phyloP scores from a whole-genome alignment of 495 filamentous ascomycete species.

The Ascodesmis nigricans region DNA sequence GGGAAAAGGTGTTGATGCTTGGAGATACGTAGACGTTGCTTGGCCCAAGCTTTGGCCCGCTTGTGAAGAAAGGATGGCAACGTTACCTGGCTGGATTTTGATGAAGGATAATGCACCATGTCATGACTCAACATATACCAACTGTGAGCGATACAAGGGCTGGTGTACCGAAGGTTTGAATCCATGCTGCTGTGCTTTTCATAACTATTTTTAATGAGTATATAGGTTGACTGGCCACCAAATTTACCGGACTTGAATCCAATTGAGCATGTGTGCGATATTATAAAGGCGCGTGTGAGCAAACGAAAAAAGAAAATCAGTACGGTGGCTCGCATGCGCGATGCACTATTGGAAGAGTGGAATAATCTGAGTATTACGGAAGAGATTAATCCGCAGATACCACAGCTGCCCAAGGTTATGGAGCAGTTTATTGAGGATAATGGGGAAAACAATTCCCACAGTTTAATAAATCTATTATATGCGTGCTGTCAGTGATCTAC shows the following conservation, averaged over 20 bases:
- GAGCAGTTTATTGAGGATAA: not conserved
- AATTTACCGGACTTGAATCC: conserved; percentile 3
- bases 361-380: conserved; percentile 2
- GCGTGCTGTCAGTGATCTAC: not conserved
- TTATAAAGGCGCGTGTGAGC: conserved; percentile 1
- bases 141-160: not conserved
- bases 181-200: no score
- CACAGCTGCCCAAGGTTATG: conserved; percentile 1
- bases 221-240: not conserved
- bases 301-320: conserved; percentile 1
- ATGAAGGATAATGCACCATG: not conserved
- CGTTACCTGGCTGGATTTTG: conserved; percentile 1
- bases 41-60: conserved; percentile 2
- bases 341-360: conserved; percentile 4
- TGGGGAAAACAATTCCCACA: conserved; percentile 4
- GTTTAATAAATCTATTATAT: no score
- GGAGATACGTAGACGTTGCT: conserved; percentile 3
- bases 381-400: conserved; percentile 4
- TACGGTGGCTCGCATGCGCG: not conserved
- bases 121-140: conserved; percentile 4
- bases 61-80: not conserved
- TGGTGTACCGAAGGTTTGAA: not conserved
- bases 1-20: conserved; percentile 2
- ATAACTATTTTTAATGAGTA: no score
- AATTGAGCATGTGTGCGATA: conserved; percentile 1